These are phyloP conservation scores for Debaryomyces subglobosus DNA, from an alignment of 1,139 yeast genomes.

Conservation along the genomic window DNA sequence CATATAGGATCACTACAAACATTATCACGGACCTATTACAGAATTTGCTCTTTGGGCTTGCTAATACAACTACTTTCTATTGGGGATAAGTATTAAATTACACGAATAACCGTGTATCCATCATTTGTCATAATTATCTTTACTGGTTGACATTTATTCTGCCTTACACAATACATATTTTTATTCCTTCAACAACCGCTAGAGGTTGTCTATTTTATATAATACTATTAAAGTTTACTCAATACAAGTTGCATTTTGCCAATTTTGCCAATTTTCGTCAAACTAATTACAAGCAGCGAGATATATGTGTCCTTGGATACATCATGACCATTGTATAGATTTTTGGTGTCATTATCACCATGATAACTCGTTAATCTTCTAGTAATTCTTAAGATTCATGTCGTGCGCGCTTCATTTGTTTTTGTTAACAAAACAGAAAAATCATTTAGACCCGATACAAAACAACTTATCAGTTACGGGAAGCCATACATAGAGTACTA, in stretches of 20 bases:
- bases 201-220: conserved; percentile 1
- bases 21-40: background rate
- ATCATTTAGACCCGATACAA: background rate
- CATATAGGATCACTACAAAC: background rate
- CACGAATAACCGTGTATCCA: background rate
- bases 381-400: background rate
- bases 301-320: background rate
- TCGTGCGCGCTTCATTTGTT: conserved; percentile 6
- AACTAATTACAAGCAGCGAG: background rate
- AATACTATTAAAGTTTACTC: conserved; percentile 3
- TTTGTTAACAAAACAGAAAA: conserved; percentile 9
- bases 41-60: background rate
- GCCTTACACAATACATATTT: conserved; percentile 1
- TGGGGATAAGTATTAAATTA: background rate
- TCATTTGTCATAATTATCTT: conserved; percentile 2
- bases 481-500: background rate
- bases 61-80: background rate
- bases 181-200: background rate
- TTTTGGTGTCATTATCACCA: background rate
- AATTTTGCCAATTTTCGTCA: background rate
- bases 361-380: background rate
- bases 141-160: background rate
- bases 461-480: background rate
- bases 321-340: background rate
- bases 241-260: conserved; percentile 8